phyloP scores from a whole-genome alignment of 495 filamentous ascomycete genomes.

The Aspergillus bertholletiae region DNA sequence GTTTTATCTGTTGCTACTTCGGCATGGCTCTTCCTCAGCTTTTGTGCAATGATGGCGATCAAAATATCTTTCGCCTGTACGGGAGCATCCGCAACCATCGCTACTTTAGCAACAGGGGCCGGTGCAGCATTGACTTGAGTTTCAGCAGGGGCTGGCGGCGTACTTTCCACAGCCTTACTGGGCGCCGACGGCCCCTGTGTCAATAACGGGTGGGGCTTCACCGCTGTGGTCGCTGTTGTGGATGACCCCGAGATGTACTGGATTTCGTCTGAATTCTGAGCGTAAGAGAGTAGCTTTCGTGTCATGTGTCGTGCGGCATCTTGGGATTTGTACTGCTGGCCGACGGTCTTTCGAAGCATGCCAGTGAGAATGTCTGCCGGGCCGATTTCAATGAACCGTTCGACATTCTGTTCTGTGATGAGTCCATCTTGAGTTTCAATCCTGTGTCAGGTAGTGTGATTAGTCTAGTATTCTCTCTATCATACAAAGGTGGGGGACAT shows the following conservation, averaged over 20 bases:
- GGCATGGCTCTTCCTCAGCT: not conserved
- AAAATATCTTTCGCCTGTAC: not conserved
- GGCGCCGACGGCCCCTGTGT: not conserved
- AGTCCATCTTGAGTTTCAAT: conserved; percentile 99
- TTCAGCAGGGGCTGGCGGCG: too few relatives aligned
- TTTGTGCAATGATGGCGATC: not conserved
- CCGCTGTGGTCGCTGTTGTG: not conserved
- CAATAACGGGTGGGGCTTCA: not conserved
- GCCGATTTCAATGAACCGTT: conserved; percentile 94
- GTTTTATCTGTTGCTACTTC: not conserved
- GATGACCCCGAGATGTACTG: not conserved
- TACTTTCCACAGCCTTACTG: not conserved
- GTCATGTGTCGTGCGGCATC: conserved; percentile 63
- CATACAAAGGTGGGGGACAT: not conserved
- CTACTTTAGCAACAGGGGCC: not conserved
- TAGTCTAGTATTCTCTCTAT: not conserved
- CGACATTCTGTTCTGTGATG: conserved; percentile 84
- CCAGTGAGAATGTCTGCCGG: conserved; percentile 92
- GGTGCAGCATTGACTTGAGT: not conserved
- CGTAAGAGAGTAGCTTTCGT: conserved; percentile 66
- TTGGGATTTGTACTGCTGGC: conserved; percentile 93
- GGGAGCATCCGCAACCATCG: not conserved
- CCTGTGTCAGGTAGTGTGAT: not conserved
- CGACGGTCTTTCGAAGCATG: conserved; percentile 91
- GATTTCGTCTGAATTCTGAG: conserved; percentile 21